A percentile compares a stretch with the other conserved stretches of the same genome.
These are phyloP conservation scores for Silene uniflora DNA, from an alignment of 148 eudicot species.

Conservation along the genomic window DNA sequence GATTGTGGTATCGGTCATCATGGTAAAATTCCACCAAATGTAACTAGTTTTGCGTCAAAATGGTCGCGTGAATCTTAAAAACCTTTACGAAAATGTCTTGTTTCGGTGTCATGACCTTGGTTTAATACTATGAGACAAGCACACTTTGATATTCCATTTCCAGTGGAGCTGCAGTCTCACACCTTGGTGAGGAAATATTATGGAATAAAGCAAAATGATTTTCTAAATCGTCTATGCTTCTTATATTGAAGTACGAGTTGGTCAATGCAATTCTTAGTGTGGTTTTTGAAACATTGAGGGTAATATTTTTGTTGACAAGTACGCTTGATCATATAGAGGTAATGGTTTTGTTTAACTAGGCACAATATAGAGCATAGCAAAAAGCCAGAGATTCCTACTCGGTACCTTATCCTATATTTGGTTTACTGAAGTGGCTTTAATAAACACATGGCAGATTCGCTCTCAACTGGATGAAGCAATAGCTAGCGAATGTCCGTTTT, in stretches of 20 bases:
- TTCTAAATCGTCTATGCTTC: neutral
- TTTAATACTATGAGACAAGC: neutral
- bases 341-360: neutral
- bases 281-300: neutral
- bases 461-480: constrained; percentile 87
- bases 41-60: neutral
- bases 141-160: neutral
- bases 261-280: neutral
- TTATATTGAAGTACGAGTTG: neutral
- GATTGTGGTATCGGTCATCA: neutral
- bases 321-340: neutral
- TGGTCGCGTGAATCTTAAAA: neutral
- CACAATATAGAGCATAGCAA: neutral
- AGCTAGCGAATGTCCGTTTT: constrained; percentile 94
- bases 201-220: neutral
- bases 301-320: too few relatives aligned
- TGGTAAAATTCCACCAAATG: neutral
- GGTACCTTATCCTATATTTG: neutral
- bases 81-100: neutral
- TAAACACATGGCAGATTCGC: constrained; percentile 47
- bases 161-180: neutral
- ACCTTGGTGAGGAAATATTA: neutral
- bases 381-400: neutral
- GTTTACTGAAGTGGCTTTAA: constrained; percentile 7
- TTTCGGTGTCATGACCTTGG: neutral